Base-by-base conservation (phyloP, 2,329 filamentous ascomycete species). In the Aureobasidium sp. region DNA sequence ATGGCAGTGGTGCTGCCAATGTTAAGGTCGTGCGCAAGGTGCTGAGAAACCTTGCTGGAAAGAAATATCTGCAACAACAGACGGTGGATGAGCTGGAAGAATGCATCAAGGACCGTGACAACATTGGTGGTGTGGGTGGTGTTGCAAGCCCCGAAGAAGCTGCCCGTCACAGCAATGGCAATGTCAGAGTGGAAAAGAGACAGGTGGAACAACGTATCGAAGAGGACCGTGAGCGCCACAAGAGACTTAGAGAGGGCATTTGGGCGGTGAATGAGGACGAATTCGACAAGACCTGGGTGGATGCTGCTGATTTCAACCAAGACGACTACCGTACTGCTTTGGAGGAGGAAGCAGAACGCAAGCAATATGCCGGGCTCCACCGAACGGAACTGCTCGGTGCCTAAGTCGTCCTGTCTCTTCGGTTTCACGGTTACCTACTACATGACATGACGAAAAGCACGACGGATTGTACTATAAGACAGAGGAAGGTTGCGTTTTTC, bases 161-260 rank as follows among this genome's bases (percentile, higher is more conserved):
- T 15, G 2, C 9, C 1, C 61, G 46, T 63, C 64, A 59, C 43
- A 60, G 44, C 48, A 65, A 20, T 65, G 62, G 10, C 4, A 60
- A 60, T n/a, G 74, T 79, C 48, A 78, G 81, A 57, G 73, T 94
- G 57, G 90, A 97, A 70, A 94, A 93, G 76, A 84, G 88, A 62
- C 90, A 96, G 76, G 89, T 97, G 59, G 92, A 97, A 76, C 92
- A 97, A 78, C 82, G 94, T 44, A 96, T 99, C 66, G 95, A 99
- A 69, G 95, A 99, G 76, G 94, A 99, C 74, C 82, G 94, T 3
- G 94, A 99, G 74, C 81, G 94, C 47, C 95, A 99, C 75, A 99
- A 99, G 80, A 81, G 93, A 47, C 79, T 93, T 70, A 80, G 94
- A 26, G 94, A 99, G 77, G 92, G 87, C 69, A 95, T 96, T 65